Base-by-base conservation (phyloP, 352 stramenopile genomes). In the Pythium vanterpoolii region DNA sequence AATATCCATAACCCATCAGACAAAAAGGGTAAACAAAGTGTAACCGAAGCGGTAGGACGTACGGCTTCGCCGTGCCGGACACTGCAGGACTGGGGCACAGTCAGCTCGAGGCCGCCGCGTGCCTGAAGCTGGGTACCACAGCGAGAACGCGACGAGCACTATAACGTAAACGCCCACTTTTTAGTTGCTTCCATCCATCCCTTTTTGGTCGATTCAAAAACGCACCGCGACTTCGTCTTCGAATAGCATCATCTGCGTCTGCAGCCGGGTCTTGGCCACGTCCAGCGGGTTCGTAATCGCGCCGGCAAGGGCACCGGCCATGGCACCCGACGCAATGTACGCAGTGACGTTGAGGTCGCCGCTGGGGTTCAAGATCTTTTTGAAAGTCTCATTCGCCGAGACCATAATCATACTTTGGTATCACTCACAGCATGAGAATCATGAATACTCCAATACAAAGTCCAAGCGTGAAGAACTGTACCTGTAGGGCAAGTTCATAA, bases 401-500 rank as follows among this genome's bases (percentile, higher is more conserved):
- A 99, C 96, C 90, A 99, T 98, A 57, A 99, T 93, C 76, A 97
- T 96, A 64, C 96, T 98, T 6, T 26, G 2, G 40, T 26, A 28
- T 19, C 14, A 19, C 9, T 23, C 11, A 24, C 2, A 1, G 27
- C 11, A 19, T 46, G 5, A 46, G 40, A 28, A 14, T 44, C 14
- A 21, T 16, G 7, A 44, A n/a, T 4, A 44, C 14, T 11, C 38
- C 19, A 4, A 43, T 43, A 8, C 6, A 43, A 16, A 43, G 38
- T 16, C 19, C 11, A 18, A 19, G 44, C 27, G 34, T 11, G 30
- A 23, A 56, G 33, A 14, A 16, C 8, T 50, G n/a, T 64, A 89
- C 83, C 80, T 90, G 82, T 99, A 99, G 4, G 97, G 97, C 49
- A 99, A 74, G 73, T 99, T 99, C 83, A 98, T 99, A 54, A 98